Percentiles rank a stretch among this genome's conserved stretches.
Evolutionary conservation across 768 basidiomycete genomes (phyloP).

Genomic region (Daedaleopsis sinensis): DNA sequence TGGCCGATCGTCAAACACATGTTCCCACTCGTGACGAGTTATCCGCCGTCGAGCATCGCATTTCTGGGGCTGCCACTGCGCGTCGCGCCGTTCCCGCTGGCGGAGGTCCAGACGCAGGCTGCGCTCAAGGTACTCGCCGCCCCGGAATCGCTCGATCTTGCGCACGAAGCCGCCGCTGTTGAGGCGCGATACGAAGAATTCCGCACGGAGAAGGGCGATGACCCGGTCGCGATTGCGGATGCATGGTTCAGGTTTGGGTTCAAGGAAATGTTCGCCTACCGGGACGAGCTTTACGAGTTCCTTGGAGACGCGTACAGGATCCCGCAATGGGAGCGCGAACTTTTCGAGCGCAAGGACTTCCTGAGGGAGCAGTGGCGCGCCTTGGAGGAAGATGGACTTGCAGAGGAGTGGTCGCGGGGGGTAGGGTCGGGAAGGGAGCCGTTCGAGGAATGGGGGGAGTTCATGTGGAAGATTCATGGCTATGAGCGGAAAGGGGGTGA

Average conservation of each 20-base stretch:
- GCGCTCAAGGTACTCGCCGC: conserved; percentile 57
- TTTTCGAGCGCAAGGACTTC: conserved; percentile 50
- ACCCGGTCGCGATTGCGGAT: conserved; percentile 48
- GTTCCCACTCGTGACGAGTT: conserved; percentile 57
- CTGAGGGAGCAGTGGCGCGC: conserved; percentile 60
- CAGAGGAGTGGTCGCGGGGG: conserved; percentile 58
- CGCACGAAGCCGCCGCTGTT: conserved; percentile 49
- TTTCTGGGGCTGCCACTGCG: conserved; percentile 64
- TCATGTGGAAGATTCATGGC: conserved; percentile 40
- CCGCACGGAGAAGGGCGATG: conserved; percentile 17
- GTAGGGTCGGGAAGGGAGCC: conserved; percentile 67
- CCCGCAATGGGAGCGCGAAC: conserved; percentile 58
- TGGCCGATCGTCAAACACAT: conserved; percentile 74
- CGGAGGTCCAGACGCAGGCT: conserved; percentile 77
- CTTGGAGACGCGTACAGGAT: conserved; percentile 40
- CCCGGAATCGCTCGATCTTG: conserved; percentile 50
- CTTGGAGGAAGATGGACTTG: conserved; percentile 57
- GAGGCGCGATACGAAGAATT: conserved; percentile 51
- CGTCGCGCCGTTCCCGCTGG: conserved; percentile 74
- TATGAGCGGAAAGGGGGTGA: neutral
- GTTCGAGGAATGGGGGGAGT: conserved; percentile 61
- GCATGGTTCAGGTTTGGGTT: conserved; percentile 56
- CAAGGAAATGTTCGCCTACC: conserved; percentile 68
- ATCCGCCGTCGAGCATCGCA: conserved; percentile 55
- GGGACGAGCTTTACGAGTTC: conserved; percentile 55